A percentile compares a stretch with the other conserved stretches of the same genome.
Conservation (phyloP, 345 rosid species). For the Syzygium oleosum region DNA sequence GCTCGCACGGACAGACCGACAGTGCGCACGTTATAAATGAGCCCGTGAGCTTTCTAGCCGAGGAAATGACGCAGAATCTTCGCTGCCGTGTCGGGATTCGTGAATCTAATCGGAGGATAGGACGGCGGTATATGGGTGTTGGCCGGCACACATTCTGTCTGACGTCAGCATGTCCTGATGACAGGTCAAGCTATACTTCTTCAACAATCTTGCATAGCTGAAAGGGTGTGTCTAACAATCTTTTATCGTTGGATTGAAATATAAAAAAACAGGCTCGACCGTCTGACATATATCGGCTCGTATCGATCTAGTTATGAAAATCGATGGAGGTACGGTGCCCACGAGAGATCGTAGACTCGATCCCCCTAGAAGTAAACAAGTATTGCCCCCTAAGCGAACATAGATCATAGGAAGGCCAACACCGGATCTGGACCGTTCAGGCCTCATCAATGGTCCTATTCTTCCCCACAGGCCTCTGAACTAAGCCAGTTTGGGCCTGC, state of each 20-base stretch:
- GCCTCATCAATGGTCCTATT: not conserved
- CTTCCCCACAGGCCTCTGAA: not conserved
- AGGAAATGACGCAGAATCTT: not conserved
- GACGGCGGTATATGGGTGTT: not conserved
- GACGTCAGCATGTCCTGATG: not conserved
- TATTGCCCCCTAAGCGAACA: not conserved
- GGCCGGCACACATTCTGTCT: accelerated
- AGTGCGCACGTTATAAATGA: not conserved
- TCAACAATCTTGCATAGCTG: accelerated
- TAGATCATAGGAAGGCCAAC: not conserved
- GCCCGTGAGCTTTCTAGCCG: not conserved
- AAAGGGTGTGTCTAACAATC: accelerated
- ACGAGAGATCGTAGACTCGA: not conserved
- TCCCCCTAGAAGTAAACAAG: not conserved
- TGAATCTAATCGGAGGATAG: not conserved
- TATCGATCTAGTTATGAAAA: not conserved
- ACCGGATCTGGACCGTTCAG: not conserved
- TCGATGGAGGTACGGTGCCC: no score
- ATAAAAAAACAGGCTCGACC: not conserved
- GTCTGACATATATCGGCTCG: not conserved
- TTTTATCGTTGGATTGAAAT: not conserved
- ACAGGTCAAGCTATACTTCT: accelerated
- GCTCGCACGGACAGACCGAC: not conserved
- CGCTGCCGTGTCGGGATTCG: not conserved
- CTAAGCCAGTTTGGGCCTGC: not conserved